Base-by-base conservation (phyloP, 169 alveolate species). In the Cryptosporidium felis region DNA sequence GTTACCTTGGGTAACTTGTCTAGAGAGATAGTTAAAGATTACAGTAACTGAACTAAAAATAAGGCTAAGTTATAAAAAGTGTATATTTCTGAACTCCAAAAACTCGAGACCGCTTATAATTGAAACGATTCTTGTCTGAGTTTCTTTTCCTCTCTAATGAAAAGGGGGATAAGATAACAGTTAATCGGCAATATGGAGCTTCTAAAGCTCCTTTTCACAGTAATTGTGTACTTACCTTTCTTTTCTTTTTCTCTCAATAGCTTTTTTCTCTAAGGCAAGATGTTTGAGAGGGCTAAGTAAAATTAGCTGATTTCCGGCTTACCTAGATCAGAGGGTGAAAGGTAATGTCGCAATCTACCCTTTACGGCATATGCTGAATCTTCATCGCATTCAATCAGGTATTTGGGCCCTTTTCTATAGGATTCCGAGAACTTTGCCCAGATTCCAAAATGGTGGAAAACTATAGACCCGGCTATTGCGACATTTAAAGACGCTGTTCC, bases 401-500 rank as follows among this genome's bases (percentile, higher is more conserved):
- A 91, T 47, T 93, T 93, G 38, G 81, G 90, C 2, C 95, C 95
- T 45, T 45, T 80, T 14, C 79, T 62, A 8, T 36, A 5, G 2
- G 82, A 60, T 60, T 91, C 94, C 53, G 80, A 5, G 62, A 49
- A 93, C 12, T 88, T 88, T 10, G 95, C 95, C 95, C 95, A 94
- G 18, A 90, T 82, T 42, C 94, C 97, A 91, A 94, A 95, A 63
- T 93, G 96, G 74, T 93, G 95, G 80, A 95, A 93, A 62, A 94
- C 90, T 56, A 95, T 95, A 12, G 96, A 92, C 14, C 96, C 96
- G 2, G 98, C 96, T 30, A 94, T 91, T 1, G 96, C 93, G 3
- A 95, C 98, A 89, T 95, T 95, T 44, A 95, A 88, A 65, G 95
- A 90, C 16, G 96, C 96, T 4, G 97, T 94, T 16, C 95, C 95